A percentile compares a stretch with the other conserved stretches of the same genome.
Conservation (phyloP, 257 asterid species). For the Rehmannia glutinosa region DNA sequence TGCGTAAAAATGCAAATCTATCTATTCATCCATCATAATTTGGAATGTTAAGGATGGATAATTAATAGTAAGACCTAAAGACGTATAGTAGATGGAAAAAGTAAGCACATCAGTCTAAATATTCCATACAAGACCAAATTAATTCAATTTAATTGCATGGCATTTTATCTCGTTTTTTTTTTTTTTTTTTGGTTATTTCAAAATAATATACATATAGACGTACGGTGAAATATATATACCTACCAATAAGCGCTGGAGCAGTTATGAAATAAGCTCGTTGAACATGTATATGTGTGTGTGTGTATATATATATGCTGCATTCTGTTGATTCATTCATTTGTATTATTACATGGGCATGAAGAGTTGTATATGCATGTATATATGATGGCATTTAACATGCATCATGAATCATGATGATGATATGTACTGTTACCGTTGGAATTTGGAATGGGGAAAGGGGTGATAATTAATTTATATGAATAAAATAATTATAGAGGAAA, state of each 20-base stretch:
- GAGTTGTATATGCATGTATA: neutral
- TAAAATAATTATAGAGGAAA: neutral
- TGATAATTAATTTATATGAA: slow-evolving; percentile 9
- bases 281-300: neutral
- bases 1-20: too few species aligned
- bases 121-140: too few species aligned
- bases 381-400: too few species aligned
- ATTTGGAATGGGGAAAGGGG: slow-evolving; percentile 25
- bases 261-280: slow-evolving; percentile 18
- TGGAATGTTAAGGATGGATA: too few species aligned
- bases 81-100: too few species aligned
- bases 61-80: too few species aligned
- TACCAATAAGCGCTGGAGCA: slow-evolving; percentile 25
- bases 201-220: neutral
- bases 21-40: too few species aligned
- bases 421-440: slow-evolving; percentile 5
- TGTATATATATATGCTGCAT: neutral
- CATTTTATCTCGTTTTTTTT: too few species aligned
- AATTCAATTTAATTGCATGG: too few species aligned
- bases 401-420: neutral
- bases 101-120: too few species aligned
- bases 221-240: neutral
- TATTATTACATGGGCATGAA: too few species aligned
- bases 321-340: slow-evolving; percentile 3
- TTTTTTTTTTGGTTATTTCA: too few species aligned